phyloP scores from a whole-genome alignment of 371 early-diverging fungal genomes.

The Lichtheimia hyalospora region DNA sequence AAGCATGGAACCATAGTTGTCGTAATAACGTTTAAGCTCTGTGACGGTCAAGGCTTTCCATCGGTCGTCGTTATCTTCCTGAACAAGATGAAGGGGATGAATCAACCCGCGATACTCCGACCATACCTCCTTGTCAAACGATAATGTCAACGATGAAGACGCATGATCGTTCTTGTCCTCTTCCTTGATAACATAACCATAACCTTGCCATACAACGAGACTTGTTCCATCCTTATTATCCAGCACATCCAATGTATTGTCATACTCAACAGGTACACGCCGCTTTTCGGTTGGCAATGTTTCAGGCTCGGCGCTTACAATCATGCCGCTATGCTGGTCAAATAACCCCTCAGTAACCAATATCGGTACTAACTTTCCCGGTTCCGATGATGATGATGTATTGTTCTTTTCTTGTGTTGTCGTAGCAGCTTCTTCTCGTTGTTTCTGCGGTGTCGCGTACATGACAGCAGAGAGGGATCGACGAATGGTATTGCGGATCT shows the following conservation, averaged over 20 bases:
- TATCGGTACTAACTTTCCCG: conserved; percentile 29
- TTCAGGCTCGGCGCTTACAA: conserved; percentile 19
- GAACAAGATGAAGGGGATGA: conserved; percentile 36
- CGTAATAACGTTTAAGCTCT: conserved; percentile 36
- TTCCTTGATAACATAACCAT: conserved; percentile 22
- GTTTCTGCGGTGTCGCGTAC: conserved; percentile 36
- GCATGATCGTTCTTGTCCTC: not conserved
- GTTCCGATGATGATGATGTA: not conserved
- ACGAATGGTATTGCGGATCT: conserved; percentile 32
- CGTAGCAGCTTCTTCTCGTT: not conserved
- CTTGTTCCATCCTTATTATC: conserved; percentile 7
- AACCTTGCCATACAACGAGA: conserved; percentile 41
- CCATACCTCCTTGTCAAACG: conserved; percentile 36
- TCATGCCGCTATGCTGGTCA: conserved; percentile 32
- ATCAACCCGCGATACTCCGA: conserved; percentile 32
- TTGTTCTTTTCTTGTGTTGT: not conserved
- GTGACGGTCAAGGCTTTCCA: conserved; percentile 29
- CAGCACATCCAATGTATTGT: conserved; percentile 32
- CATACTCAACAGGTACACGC: conserved; percentile 31
- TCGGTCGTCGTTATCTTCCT: conserved; percentile 9
- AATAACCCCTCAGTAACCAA: conserved; percentile 36
- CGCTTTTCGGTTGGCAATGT: conserved; percentile 5
- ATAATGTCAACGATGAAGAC: not conserved
- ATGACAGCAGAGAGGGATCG: conserved; percentile 39
- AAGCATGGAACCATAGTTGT: conserved; percentile 48